Conservation (phyloP, 83 land plant species). For the Diphasiastrum complanatum region DNA sequence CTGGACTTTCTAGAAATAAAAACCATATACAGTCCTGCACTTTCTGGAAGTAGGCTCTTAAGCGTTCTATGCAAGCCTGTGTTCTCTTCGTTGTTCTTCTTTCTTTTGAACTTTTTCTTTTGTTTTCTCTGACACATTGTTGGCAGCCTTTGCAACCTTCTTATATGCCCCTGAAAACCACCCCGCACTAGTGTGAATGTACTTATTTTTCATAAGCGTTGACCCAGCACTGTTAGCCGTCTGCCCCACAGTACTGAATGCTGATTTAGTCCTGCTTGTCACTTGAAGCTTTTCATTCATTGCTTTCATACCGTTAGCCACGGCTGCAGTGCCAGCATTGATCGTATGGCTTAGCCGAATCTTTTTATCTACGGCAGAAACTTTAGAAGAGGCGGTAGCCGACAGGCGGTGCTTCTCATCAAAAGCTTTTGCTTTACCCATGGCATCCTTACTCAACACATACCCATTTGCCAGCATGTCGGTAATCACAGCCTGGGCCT, state of each 20-base stretch:
- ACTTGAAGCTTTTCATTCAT: constrained; percentile 45
- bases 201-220: constrained; percentile 35
- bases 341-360: constrained; percentile 13
- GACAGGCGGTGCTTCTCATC: constrained; percentile 46
- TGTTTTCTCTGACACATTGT: constrained; percentile 31
- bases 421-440: constrained; percentile 40
- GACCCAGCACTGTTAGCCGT: constrained; percentile 41
- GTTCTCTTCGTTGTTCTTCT: too few species aligned
- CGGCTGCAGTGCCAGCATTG: constrained; percentile 10
- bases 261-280: constrained; percentile 36
- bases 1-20: too few species aligned
- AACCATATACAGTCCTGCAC: too few species aligned
- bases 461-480: constrained; percentile 57
- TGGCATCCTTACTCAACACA: constrained; percentile 45
- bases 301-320: constrained; percentile 25
- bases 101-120: constrained; percentile 35
- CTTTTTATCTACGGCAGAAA: constrained; percentile 25
- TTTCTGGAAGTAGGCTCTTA: too few species aligned
- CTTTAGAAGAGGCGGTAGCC: constrained; percentile 41
- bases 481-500: constrained; percentile 1
- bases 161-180: constrained; percentile 41
- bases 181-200: constrained; percentile 34
- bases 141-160: constrained; percentile 37
- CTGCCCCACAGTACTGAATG: constrained; percentile 34
- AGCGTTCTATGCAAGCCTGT: too few species aligned